Evolutionary conservation across 768 basidiomycete species (phyloP).

Genomic region (Candolleomyces aberdarensis): DNA sequence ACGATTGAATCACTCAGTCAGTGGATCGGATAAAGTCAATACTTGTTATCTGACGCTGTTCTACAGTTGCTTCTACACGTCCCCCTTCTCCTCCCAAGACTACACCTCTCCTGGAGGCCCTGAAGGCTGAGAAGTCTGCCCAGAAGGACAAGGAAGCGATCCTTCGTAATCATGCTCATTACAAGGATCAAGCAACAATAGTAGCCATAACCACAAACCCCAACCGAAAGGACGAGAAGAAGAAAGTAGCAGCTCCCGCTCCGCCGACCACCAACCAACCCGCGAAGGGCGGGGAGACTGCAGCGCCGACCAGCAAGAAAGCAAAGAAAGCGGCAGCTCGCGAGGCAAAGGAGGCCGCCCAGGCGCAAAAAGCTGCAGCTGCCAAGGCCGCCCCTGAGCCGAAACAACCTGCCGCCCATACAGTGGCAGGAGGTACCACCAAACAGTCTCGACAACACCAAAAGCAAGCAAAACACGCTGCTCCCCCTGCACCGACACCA

Average conservation of each 20-base stretch:
- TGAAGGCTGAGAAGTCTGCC: slow-evolving; percentile 78
- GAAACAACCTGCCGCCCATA: slow-evolving; percentile 1
- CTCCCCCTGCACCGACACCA: slow-evolving; percentile 7
- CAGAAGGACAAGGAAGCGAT: slow-evolving; percentile 74
- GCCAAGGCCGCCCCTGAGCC: slow-evolving; percentile 5
- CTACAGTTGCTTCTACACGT: slow-evolving; percentile 61
- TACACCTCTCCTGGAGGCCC: slow-evolving; percentile 90
- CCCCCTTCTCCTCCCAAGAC: slow-evolving; percentile 65
- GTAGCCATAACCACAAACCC: slow-evolving; percentile 11
- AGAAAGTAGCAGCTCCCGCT: slow-evolving; percentile 16
- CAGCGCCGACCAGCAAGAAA: slow-evolving; percentile 12
- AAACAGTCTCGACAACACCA: neutral
- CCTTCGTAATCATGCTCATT: slow-evolving; percentile 68
- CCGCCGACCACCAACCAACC: slow-evolving; percentile 7
- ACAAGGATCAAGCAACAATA: slow-evolving; percentile 46
- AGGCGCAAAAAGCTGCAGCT: slow-evolving; percentile 3
- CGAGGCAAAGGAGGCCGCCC: neutral
- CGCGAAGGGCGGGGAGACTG: slow-evolving; percentile 17
- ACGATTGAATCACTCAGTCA: slow-evolving; percentile 64
- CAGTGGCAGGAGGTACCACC: slow-evolving; percentile 14
- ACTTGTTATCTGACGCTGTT: neutral
- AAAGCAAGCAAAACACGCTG: neutral
- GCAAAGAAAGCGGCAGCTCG: slow-evolving; percentile 15
- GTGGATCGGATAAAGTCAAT: slow-evolving; percentile 15
- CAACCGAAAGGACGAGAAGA: slow-evolving; percentile 37